Base-by-base conservation (phyloP, 2,329 filamentous ascomycete genomes). In the Colletotrichum nymphaeae region DNA sequence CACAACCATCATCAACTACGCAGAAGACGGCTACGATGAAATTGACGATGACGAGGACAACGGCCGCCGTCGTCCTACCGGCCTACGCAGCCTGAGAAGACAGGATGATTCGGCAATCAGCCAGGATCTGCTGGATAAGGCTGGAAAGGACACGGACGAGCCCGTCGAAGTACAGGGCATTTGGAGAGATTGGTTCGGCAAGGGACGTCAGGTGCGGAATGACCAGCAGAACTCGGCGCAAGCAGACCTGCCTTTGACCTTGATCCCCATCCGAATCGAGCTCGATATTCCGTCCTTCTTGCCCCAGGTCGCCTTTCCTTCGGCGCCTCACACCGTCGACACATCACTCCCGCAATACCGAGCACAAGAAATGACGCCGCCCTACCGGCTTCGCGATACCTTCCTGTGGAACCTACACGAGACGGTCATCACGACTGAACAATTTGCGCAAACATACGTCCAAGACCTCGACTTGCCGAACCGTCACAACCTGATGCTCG, bases 321-420 rank as follows among this genome's bases (percentile, higher is more conserved):
- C 92, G 69, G 86, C 84, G 37, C 64, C 73, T 57, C 74, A 76
- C 22, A 86, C 87, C 19, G 89, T 92, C 77, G 93, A 97, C 79
- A 91, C 93, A 72, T 91, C 90, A 5, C 86, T 94, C 63, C 92
- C 94, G 16, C 92, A 95, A 69, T 98, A 97, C 84, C 92, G 93
- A 78, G 88, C 89, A 68, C 93, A 93, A 68, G 96, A 98, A 75
- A 84, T 90, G 74, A 95, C 95, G 16, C 92, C 95, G 1, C 93
- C 94, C 3, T 98, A 95, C 83, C 91, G 97, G 75, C 87, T 99
- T 70, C 95, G 97, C 78, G 97, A 99, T 78, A 93, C 94, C n/a
- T 98, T 99, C 78, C 85, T 98, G 65, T 99, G 97, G 97, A 99
- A 99, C 79, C 88, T 99, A 16, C 96, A 98, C 83, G 97, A 99